Percentiles rank a stretch among this genome's conserved stretches.
phyloP scores from a whole-genome alignment of 2,329 filamentous ascomycete species.

The Trichoderma pleuroti region DNA sequence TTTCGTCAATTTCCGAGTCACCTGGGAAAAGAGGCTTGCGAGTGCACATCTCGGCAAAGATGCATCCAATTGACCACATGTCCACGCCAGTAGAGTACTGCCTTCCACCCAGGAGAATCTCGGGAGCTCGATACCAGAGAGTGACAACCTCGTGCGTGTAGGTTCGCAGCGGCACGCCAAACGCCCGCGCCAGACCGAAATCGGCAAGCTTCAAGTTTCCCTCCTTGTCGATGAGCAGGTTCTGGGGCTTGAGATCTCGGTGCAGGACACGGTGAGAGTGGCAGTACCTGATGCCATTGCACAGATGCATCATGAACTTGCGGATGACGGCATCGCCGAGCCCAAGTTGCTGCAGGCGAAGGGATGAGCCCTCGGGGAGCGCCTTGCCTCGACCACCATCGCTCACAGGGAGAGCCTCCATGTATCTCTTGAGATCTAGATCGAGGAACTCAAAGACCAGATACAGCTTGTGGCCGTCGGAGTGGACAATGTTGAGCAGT shows the following conservation, averaged over 20 bases:
- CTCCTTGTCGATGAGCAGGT: conserved; percentile 79
- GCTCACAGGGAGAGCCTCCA: conserved; percentile 81
- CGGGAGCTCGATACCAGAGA: conserved; percentile 86
- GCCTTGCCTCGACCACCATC: conserved; percentile 84
- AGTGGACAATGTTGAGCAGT: conserved; percentile 88
- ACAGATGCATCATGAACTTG: conserved; percentile 88
- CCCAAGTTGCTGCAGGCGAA: conserved; percentile 63
- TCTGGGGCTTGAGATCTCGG: conserved; percentile 87
- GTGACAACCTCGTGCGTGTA: conserved; percentile 96
- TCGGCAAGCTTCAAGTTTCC: conserved; percentile 88
- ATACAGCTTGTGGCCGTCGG: conserved; percentile 91
- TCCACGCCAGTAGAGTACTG: conserved; percentile 94
- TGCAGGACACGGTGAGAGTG: conserved; percentile 85
- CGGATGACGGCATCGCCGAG: conserved; percentile 79
- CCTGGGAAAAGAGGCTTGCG: conserved; percentile 89
- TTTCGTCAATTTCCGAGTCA: conserved; percentile 63
- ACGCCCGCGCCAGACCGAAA: conserved; percentile 84
- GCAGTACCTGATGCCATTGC: conserved; percentile 81
- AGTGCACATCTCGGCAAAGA: conserved; percentile 96
- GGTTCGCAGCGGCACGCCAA: conserved; percentile 84
- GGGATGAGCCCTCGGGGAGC: conserved; percentile 70
- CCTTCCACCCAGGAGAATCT: conserved; percentile 84
- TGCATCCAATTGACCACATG: conserved; percentile 94
- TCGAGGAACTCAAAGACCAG: conserved; percentile 91
- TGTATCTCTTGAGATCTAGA: conserved; percentile 91